Conservation (phyloP, 1,284 basidiomycete species). For the Spongispora temasekensis region DNA sequence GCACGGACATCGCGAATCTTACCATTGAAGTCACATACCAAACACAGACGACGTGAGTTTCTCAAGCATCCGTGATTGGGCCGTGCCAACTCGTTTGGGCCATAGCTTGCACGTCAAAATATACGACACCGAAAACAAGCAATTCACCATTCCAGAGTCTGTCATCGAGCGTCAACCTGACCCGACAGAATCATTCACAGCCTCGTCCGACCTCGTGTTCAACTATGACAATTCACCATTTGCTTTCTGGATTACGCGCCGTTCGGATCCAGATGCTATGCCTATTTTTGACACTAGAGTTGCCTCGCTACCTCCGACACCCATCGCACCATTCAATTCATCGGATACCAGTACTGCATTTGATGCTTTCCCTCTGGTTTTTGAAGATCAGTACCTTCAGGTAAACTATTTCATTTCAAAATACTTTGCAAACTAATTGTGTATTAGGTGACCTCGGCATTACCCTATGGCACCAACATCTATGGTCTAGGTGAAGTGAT, state of each 20-base stretch:
- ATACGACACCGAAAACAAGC: conserved; percentile 62
- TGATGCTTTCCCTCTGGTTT: conserved; percentile 66
- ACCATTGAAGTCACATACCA: conserved; percentile 71
- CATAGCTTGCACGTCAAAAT: conserved; percentile 78
- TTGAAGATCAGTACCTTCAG: conserved; percentile 74
- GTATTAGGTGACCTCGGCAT: conserved; percentile 58
- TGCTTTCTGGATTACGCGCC: conserved; percentile 77
- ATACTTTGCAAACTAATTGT: not conserved
- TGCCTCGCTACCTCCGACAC: conserved; percentile 54
- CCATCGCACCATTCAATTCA: conserved; percentile 50
- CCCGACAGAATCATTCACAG: conserved; percentile 37
- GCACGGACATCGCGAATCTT: conserved; percentile 62
- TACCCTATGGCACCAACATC: conserved; percentile 69
- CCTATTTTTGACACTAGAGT: conserved; percentile 77
- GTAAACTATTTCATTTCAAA: conserved; percentile 19
- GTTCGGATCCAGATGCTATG: conserved; percentile 52
- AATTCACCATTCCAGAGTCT: conserved; percentile 68
- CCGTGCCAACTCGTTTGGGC: not conserved
- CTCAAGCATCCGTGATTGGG: not conserved
- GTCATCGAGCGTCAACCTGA: conserved; percentile 52
- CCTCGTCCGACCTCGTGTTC: conserved; percentile 62
- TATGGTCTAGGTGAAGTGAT: conserved; percentile 82
- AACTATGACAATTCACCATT: conserved; percentile 68
- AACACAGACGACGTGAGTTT: conserved; percentile 43
- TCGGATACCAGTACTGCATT: conserved; percentile 52